These are phyloP conservation scores for Tylopilus sp. DNA, from an alignment of 768 basidiomycete genomes.

Conservation along the genomic window DNA sequence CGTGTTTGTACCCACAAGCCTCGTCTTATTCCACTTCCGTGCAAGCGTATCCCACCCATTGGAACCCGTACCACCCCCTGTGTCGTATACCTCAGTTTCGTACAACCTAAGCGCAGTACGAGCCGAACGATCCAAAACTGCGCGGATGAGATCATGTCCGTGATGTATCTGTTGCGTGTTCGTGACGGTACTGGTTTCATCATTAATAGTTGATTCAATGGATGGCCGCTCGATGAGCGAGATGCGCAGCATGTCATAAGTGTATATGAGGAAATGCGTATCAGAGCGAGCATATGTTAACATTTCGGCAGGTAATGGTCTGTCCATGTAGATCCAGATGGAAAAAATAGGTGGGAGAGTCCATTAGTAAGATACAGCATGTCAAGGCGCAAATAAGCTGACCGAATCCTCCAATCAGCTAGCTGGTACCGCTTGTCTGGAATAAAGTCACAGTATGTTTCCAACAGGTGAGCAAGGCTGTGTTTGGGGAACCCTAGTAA, in stretches of 20 bases:
- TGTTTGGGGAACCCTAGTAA: conserved; percentile 73
- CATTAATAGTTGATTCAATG: conserved; percentile 26
- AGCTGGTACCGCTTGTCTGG: conserved; percentile 96
- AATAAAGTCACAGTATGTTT: conserved; percentile 84
- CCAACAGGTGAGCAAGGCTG: conserved; percentile 78
- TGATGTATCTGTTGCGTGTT: conserved; percentile 12
- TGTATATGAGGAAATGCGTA: conserved; percentile 90
- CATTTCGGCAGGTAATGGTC: conserved; percentile 87
- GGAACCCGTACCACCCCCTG: conserved; percentile 55
- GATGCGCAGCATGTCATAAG: conserved; percentile 89
- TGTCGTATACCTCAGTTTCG: conserved; percentile 68
- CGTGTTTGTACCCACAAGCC: conserved; percentile 28
- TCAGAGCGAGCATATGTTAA: conserved; percentile 90
- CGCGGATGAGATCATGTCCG: conserved; percentile 46
- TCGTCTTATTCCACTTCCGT: conserved; percentile 77
- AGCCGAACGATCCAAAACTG: conserved; percentile 68
- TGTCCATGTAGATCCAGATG: conserved; percentile 13
- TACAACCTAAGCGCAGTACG: conserved; percentile 75
- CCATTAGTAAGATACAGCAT: neutral
- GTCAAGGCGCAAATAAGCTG: conserved; percentile 11
- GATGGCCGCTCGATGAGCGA: conserved; percentile 73
- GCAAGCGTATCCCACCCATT: conserved; percentile 78
- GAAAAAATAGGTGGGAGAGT: neutral
- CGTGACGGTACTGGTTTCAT: conserved; percentile 7
- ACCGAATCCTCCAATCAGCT: conserved; percentile 97